Conservation (phyloP, 2,329 filamentous ascomycete genomes). For the Clarireedia paspali region DNA sequence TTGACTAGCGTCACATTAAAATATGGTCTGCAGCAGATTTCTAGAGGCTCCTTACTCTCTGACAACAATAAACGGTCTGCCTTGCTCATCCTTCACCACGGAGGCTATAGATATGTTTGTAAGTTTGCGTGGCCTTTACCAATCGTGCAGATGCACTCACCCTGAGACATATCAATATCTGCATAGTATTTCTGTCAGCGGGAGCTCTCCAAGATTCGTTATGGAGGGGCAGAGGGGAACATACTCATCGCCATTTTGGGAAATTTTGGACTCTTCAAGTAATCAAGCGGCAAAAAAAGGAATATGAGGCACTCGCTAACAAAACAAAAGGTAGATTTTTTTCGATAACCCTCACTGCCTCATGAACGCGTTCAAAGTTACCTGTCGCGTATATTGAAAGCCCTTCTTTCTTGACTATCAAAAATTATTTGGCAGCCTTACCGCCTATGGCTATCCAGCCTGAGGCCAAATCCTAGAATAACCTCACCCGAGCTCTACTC, state of each 20-base stretch:
- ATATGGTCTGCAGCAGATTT: conserved; percentile 14
- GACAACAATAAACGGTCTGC: conserved; percentile 94
- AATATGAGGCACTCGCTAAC: neutral
- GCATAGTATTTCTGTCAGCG: conserved; percentile 21
- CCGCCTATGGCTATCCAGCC: neutral
- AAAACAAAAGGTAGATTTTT: neutral
- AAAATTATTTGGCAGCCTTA: conserved; percentile 12
- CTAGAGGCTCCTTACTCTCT: conserved; percentile 66
- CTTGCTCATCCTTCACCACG: conserved; percentile 94
- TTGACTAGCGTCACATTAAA: conserved; percentile 52
- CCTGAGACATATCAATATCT: conserved; percentile 81
- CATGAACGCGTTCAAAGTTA: conserved; percentile 16
- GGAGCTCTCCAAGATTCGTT: conserved; percentile 21
- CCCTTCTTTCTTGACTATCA: conserved; percentile 7
- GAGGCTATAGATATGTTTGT: conserved; percentile 38
- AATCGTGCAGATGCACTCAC: conserved; percentile 41
- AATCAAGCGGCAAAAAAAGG: conserved; percentile 6
- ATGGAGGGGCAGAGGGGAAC: conserved; percentile 25
- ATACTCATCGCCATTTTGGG: conserved; percentile 53
- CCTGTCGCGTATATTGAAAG: conserved; percentile 19
- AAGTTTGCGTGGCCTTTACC: conserved; percentile 13
- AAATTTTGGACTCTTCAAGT: conserved; percentile 13
- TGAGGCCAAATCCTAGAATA: neutral
- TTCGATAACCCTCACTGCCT: conserved; percentile 7
- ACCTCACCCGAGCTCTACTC: too few species aligned